phyloP scores from a whole-genome alignment of 805 yeast genomes.

The Komagataella kurtzmanii region DNA sequence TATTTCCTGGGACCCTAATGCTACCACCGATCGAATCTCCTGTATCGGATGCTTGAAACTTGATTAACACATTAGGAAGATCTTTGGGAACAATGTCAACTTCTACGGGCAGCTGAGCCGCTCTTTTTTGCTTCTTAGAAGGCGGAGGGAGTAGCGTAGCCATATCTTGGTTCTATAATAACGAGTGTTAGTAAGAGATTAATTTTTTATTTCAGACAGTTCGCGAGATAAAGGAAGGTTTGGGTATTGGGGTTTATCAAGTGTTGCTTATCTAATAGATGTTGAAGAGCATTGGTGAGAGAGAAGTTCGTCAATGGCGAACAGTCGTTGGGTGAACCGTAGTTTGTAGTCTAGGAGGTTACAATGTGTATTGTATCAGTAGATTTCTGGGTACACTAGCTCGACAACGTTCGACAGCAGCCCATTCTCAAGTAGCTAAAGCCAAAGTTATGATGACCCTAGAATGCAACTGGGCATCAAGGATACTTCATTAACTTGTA shows the following conservation, averaged over 20 bases:
- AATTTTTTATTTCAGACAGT: background rate
- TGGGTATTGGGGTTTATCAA: background rate
- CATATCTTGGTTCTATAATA: slow-evolving; percentile 27
- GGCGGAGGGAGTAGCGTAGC: slow-evolving; percentile 92
- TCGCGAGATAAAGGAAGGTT: background rate
- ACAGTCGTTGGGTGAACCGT: too few relatives aligned
- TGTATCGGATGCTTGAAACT: slow-evolving; percentile 86
- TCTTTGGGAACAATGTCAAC: slow-evolving; percentile 63
- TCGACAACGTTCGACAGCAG: too few relatives aligned
- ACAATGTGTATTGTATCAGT: too few relatives aligned
- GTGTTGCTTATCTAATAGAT: too few relatives aligned
- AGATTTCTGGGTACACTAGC: too few relatives aligned
- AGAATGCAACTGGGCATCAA: too few relatives aligned
- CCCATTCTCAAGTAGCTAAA: too few relatives aligned
- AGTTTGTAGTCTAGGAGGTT: too few relatives aligned
- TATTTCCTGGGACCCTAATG: slow-evolving; percentile 82
- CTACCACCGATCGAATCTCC: slow-evolving; percentile 80
- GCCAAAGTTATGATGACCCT: too few relatives aligned
- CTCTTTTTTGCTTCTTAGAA: slow-evolving; percentile 74
- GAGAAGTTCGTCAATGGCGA: too few relatives aligned
- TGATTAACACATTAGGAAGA: slow-evolving; percentile 76
- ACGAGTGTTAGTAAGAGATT: background rate
- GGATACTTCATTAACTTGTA: too few relatives aligned
- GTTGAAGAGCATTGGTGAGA: too few relatives aligned
- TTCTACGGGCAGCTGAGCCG: slow-evolving; percentile 71